Base-by-base conservation (phyloP, 306 rosid species). In the Begonia fuchsioides region DNA sequence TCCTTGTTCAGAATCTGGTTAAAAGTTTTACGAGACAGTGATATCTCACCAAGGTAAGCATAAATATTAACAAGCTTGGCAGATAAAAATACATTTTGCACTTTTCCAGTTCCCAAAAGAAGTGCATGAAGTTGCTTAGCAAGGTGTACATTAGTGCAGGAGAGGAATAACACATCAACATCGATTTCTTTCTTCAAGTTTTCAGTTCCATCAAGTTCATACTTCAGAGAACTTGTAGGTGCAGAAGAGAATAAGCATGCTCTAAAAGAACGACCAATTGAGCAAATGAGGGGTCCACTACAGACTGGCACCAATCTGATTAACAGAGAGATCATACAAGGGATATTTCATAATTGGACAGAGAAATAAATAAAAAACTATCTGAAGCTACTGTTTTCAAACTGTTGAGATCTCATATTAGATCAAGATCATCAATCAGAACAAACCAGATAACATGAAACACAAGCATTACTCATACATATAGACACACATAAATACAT, bases 31-130 rank as follows among this genome's bases (percentile, higher is more conserved):
- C 53, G 69, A 43, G 74, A 51, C 32, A 53, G 51, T 47, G 72
- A 67, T 40, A 70, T 19, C 16, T 75, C 72, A 17, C 72, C 72
- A 15, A 70, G 66, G 61, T 49, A 60, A 19, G 77, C 70, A 15
- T 70, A 75, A 32, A 40, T 48, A 67, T 75, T 75, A 49, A 67
- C 53, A 45, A 70, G 81, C 55, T 48, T 75, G 50, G 74, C 55
- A 1, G 77, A 45, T 40, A 70, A 39, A 57, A 70, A 56, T 15
- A 67, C 44, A 61, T 43, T 63, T 58, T 45, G 58, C 46, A 44
- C 18, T 58, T 64, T 75, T 43, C 77, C 77, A 6, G 74, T 66
- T 7, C 54, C 77, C 50, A 70, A 48, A 57, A 75, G 72, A 55
- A 70, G 53, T 44, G 71, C 59, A 60, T 70, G 81, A 44, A 75